Conservation (phyloP, 1,284 basidiomycete species). For the Cystobasidium slooffiae region DNA sequence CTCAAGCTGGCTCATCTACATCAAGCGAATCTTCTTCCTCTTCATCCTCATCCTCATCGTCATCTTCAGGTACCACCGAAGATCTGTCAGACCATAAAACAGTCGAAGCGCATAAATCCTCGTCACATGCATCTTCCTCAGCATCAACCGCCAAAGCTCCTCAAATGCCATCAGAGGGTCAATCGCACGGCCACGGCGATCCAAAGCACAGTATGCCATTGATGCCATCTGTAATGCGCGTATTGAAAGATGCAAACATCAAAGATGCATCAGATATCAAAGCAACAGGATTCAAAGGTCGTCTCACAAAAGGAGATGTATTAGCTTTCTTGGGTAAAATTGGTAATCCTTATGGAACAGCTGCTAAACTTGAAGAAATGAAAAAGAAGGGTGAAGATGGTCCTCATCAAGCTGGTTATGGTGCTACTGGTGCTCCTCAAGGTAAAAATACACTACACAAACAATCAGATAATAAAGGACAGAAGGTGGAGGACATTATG, state of each 20-base stretch:
- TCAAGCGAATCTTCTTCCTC: conserved; percentile 31
- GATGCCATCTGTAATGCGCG: conserved; percentile 57
- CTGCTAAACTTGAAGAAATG: conserved; percentile 22
- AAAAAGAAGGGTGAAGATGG: conserved; percentile 22
- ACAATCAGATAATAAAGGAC: not conserved
- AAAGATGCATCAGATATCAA: conserved; percentile 56
- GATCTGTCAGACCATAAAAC: conserved; percentile 12
- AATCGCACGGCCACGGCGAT: conserved; percentile 1
- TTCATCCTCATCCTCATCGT: conserved; percentile 14
- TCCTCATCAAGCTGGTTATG: conserved; percentile 24
- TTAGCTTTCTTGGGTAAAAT: conserved; percentile 56
- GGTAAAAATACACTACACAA: conserved; percentile 1
- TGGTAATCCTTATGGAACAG: conserved; percentile 47
- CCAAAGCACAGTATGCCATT: conserved; percentile 46
- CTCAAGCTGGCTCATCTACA: not conserved
- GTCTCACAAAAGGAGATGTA: conserved; percentile 60
- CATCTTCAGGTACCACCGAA: conserved; percentile 14
- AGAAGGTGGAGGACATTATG: conserved; percentile 7
- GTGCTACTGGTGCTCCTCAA: conserved; percentile 20
- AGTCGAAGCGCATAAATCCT: conserved; percentile 32
- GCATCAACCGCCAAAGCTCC: conserved; percentile 14
- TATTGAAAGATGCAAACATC: conserved; percentile 53
- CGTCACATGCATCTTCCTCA: conserved; percentile 28
- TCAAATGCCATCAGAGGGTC: conserved; percentile 6
- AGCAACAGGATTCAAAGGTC: conserved; percentile 57